phyloP scores from a whole-genome alignment of 2,329 filamentous ascomycete species.

The Zymoseptoria tritici region DNA sequence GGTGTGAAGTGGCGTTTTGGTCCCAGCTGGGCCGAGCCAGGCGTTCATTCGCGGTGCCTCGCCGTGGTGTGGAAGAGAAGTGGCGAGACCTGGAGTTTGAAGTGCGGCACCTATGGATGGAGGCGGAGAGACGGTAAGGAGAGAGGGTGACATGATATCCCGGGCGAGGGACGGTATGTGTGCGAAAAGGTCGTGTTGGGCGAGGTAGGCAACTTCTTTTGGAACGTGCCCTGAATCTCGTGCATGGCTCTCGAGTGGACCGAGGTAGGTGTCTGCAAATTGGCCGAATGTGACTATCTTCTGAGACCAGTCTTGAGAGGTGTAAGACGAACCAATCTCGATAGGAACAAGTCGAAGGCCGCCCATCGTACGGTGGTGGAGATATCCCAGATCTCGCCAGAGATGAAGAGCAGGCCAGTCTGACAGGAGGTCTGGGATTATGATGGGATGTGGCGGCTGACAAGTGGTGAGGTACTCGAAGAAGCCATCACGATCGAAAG shows the following conservation, averaged over 20 bases:
- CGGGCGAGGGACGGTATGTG: constrained; percentile 70
- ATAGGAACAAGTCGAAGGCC: constrained; percentile 63
- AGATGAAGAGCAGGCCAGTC: constrained; percentile 73
- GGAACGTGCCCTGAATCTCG: constrained; percentile 3
- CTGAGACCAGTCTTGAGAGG: constrained; percentile 78
- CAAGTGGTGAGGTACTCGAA: constrained; percentile 21
- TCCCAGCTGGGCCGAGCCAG: constrained; percentile 84
- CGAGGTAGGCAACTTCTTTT: constrained; percentile 63
- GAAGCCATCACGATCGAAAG: constrained; percentile 21
- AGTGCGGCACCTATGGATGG: constrained; percentile 29
- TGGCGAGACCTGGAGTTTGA: constrained; percentile 16
- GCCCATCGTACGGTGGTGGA: constrained; percentile 64
- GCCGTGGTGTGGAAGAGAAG: constrained; percentile 15
- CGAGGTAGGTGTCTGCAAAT: constrained; percentile 60
- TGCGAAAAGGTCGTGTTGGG: constrained; percentile 78
- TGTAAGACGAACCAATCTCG: constrained; percentile 76
- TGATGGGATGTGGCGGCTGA: constrained; percentile 45
- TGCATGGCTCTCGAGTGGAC: constrained; percentile 16
- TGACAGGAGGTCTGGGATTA: constrained; percentile 59
- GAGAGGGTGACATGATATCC: constrained; percentile 76
- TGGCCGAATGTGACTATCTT: constrained; percentile 65
- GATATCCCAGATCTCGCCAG: constrained; percentile 69
- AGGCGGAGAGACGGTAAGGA: constrained; percentile 68
- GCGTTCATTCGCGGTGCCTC: constrained; percentile 68
- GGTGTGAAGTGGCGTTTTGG: constrained; percentile 87